A percentile compares a stretch with the other conserved stretches of the same genome.
Conservation (phyloP, 805 yeast genomes). For the Cyberlindnera misumaiensis region DNA sequence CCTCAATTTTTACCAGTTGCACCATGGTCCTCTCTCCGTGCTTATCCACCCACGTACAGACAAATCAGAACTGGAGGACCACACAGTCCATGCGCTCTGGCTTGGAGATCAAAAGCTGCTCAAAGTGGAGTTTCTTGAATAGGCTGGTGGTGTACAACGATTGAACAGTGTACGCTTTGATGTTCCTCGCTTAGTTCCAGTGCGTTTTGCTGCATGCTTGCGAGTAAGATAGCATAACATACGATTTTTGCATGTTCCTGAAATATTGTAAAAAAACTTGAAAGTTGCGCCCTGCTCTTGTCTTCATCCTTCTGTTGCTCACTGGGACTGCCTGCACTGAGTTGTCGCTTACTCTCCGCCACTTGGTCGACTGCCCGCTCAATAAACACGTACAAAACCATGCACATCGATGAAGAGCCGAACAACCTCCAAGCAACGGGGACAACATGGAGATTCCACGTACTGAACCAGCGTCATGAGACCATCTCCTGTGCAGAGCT, state of each 20-base stretch:
- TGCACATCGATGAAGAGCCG: constrained; percentile 1
- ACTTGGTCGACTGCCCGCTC: too few species aligned
- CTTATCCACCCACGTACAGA: constrained; percentile 48
- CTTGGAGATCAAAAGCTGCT: constrained; percentile 37
- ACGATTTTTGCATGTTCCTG: background rate
- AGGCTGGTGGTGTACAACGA: background rate
- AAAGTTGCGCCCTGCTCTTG: background rate
- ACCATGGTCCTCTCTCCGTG: constrained; percentile 47
- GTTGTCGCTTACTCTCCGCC: too few species aligned
- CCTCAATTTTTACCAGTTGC: constrained; percentile 44
- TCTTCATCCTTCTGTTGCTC: too few species aligned
- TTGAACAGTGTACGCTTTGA: background rate
- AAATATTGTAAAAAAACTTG: background rate
- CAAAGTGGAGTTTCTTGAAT: constrained; percentile 10
- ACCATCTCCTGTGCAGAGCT: background rate
- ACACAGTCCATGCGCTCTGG: constrained; percentile 52
- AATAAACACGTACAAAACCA: background rate
- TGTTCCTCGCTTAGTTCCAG: too few species aligned
- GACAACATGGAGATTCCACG: constrained; percentile 19
- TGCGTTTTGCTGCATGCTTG: background rate
- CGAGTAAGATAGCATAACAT: background rate
- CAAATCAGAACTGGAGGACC: constrained; percentile 35
- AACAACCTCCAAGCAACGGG: constrained; percentile 6
- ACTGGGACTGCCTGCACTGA: too few species aligned
- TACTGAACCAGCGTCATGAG: constrained; percentile 14